phyloP scores from a whole-genome alignment of 768 basidiomycete genomes.

The Leccinum variicolor region DNA sequence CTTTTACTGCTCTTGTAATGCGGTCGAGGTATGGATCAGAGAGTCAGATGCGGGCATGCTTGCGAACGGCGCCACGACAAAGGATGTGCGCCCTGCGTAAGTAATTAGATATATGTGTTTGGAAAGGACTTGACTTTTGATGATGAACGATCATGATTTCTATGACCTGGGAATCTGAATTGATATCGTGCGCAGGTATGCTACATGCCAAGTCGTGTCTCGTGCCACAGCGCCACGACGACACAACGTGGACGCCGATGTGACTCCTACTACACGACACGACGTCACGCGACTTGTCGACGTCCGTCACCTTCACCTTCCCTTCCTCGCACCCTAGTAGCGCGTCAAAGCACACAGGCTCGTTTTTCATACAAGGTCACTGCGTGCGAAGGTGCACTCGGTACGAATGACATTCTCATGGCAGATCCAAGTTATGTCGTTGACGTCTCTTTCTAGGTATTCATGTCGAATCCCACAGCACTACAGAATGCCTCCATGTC shows the following conservation, averaged over 20 bases:
- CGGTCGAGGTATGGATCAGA: constrained; percentile 59
- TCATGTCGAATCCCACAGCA: too few relatives aligned
- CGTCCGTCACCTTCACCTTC: too few relatives aligned
- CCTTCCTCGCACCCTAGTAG: too few relatives aligned
- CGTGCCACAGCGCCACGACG: not conserved
- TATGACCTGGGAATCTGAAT: not conserved
- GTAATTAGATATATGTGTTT: not conserved
- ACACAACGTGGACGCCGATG: too few relatives aligned
- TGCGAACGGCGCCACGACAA: not conserved
- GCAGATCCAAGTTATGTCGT: not conserved
- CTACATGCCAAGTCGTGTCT: too few relatives aligned
- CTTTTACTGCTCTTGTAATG: constrained; percentile 56
- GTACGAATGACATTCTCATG: not conserved
- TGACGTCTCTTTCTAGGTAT: not conserved
- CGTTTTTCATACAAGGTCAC: constrained; percentile 14
- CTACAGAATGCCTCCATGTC: constrained; percentile 14
- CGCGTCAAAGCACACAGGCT: not conserved
- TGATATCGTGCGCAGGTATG: too few relatives aligned
- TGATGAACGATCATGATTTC: too few relatives aligned
- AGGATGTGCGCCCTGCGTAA: not conserved
- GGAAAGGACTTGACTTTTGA: not conserved
- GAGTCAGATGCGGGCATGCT: not conserved
- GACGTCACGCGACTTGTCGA: too few relatives aligned
- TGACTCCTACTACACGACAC: too few relatives aligned
- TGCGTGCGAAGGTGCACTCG: constrained; percentile 8